These are phyloP conservation scores for Aureobasidium sp. DNA, from an alignment of 2,329 filamentous ascomycete genomes.

Conservation along the genomic window DNA sequence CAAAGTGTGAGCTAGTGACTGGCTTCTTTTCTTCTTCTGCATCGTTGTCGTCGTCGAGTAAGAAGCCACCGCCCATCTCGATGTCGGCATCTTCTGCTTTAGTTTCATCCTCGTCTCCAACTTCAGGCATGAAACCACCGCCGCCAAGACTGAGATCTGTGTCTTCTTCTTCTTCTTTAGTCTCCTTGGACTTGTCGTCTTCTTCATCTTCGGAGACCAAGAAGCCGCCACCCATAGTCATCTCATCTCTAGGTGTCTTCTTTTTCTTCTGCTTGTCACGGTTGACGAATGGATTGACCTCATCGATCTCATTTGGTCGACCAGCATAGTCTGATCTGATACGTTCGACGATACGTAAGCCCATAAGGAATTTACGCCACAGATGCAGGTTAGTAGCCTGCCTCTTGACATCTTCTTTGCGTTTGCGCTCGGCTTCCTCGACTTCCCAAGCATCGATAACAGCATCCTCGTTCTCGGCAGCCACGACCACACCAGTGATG, in stretches of 20 bases:
- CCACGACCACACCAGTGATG: constrained; percentile 81
- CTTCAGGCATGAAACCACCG: constrained; percentile 28
- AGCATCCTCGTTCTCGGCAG: constrained; percentile 64
- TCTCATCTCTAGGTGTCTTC: constrained; percentile 15
- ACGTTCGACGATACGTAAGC: constrained; percentile 70
- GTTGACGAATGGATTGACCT: constrained; percentile 47
- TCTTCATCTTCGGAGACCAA: constrained; percentile 30
- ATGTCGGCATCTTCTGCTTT: constrained; percentile 1
- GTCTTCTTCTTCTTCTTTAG: neutral
- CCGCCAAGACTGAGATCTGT: constrained; percentile 22
- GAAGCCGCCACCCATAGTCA: constrained; percentile 30
- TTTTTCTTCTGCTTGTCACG: constrained; percentile 26
- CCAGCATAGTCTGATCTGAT: constrained; percentile 69
- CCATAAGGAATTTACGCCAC: constrained; percentile 85
- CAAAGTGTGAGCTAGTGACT: constrained; percentile 16
- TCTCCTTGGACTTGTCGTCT: constrained; percentile 21
- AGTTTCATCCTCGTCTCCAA: constrained; percentile 26
- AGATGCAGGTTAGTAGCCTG: constrained; percentile 62
- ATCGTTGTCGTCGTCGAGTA: constrained; percentile 19
- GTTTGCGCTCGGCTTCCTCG: constrained; percentile 64
- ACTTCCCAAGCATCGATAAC: constrained; percentile 67
- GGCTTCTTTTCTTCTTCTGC: constrained; percentile 18
- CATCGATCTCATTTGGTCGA: constrained; percentile 32
- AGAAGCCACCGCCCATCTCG: constrained; percentile 10
- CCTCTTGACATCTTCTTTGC: constrained; percentile 77